phyloP scores from a whole-genome alignment of 306 rosid genomes.

The Castanea crenata region DNA sequence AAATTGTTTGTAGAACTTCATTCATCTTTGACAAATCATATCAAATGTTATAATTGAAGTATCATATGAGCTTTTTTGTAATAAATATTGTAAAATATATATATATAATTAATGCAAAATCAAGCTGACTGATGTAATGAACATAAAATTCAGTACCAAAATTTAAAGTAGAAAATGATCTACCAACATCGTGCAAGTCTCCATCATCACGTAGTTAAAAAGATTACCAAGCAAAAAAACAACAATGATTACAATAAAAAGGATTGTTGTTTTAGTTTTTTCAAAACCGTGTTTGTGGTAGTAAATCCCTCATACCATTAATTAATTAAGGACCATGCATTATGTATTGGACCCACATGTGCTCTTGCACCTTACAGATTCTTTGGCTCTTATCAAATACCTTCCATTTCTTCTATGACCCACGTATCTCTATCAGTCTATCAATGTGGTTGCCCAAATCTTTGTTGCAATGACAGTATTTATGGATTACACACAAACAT shows the following conservation, averaged over 20 bases:
- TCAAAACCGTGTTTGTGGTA: too few species aligned
- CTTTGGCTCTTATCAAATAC: slow-evolving; percentile 21
- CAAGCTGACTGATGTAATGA: background rate
- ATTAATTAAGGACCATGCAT: background rate
- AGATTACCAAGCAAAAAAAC: background rate
- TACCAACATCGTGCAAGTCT: background rate
- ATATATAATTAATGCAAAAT: background rate
- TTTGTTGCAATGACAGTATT: background rate
- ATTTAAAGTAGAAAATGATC: background rate
- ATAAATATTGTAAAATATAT: background rate
- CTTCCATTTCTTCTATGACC: background rate
- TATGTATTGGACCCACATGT: background rate
- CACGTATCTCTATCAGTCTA: background rate
- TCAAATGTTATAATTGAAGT: too few species aligned
- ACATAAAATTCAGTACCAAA: background rate
- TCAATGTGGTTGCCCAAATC: background rate
- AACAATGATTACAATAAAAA: background rate
- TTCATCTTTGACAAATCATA: too few species aligned
- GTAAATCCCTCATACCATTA: background rate
- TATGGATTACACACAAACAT: too few species aligned
- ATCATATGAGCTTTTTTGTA: too few species aligned
- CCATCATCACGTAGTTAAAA: background rate
- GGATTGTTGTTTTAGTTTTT: background rate
- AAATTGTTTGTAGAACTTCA: too few species aligned
- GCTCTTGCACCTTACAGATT: background rate